Evolutionary conservation across 257 asterid species (phyloP).

Genomic region (Linderniella brevidens): DNA sequence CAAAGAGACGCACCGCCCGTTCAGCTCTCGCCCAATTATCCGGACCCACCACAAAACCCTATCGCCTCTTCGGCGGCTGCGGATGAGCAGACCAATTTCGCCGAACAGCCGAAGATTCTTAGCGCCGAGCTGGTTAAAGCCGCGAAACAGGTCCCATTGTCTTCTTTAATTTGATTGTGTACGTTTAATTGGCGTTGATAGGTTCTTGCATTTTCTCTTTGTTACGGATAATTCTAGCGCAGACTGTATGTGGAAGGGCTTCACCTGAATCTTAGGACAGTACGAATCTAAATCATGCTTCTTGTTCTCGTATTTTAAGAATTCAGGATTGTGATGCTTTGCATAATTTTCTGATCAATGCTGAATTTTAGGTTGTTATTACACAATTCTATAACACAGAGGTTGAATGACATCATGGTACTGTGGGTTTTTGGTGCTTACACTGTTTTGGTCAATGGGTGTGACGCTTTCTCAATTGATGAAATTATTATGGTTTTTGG

Average conservation of each 20-base stretch:
- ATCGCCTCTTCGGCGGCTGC: slow-evolving; percentile 5
- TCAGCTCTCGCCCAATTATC: slow-evolving; percentile 70
- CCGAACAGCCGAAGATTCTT: slow-evolving; percentile 69
- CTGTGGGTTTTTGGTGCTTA: too few species aligned
- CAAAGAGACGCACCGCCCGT: slow-evolving; percentile 93
- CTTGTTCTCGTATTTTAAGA: too few species aligned
- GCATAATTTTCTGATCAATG: too few species aligned
- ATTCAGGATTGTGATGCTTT: too few species aligned
- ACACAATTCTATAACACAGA: too few species aligned
- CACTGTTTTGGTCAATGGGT: too few species aligned
- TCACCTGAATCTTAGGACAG: neutral
- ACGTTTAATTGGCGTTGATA: neutral
- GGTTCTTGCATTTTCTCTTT: neutral
- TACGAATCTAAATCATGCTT: too few species aligned
- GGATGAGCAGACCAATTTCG: slow-evolving; percentile 40
- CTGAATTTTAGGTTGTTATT: too few species aligned
- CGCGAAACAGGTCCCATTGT: slow-evolving; percentile 58
- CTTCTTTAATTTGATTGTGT: neutral
- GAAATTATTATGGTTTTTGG: neutral
- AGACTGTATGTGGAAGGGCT: neutral
- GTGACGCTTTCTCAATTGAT: too few species aligned
- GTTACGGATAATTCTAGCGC: too few species aligned
- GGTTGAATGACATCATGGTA: too few species aligned
- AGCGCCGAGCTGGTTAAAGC: slow-evolving; percentile 78
- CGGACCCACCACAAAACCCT: slow-evolving; percentile 58